A percentile compares a stretch with the other conserved stretches of the same genome.
Evolutionary conservation across 306 rosid genomes (phyloP).

Genomic region (Sindora glabra): DNA sequence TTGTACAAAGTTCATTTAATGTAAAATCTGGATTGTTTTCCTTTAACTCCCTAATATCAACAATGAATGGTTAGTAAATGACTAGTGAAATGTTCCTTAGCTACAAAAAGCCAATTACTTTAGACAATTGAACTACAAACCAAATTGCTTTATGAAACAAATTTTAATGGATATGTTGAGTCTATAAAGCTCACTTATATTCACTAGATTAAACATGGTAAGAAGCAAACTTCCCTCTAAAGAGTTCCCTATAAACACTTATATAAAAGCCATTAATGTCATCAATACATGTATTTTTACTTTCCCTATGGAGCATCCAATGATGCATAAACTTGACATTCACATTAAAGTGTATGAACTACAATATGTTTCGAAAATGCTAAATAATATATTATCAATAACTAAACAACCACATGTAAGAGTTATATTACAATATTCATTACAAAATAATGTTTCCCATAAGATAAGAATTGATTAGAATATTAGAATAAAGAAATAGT

Average conservation of each 20-base stretch:
- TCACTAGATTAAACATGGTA: constrained; percentile 93
- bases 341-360: constrained; percentile 5
- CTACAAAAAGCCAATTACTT: constrained; percentile 43
- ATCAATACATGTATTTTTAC: constrained; percentile 88
- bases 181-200: constrained; percentile 57
- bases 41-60: constrained; percentile 84
- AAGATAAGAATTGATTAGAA: neutral
- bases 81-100: constrained; percentile 91
- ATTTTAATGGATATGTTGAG: neutral
- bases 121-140: constrained; percentile 9
- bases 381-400: neutral
- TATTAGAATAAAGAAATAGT: neutral
- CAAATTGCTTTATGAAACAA: neutral
- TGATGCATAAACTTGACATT: constrained; percentile 69
- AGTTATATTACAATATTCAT: neutral
- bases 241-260: constrained; percentile 82
- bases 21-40: constrained; percentile 91
- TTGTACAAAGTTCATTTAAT: too few relatives aligned
- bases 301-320: constrained; percentile 84
- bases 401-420: neutral
- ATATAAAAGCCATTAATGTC: constrained; percentile 96
- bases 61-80: constrained; percentile 76
- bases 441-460: neutral
- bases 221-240: constrained; percentile 95
- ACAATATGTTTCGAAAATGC: neutral